phyloP scores from a whole-genome alignment of 768 basidiomycete species.

The Sporobolomyces pararoseus region DNA sequence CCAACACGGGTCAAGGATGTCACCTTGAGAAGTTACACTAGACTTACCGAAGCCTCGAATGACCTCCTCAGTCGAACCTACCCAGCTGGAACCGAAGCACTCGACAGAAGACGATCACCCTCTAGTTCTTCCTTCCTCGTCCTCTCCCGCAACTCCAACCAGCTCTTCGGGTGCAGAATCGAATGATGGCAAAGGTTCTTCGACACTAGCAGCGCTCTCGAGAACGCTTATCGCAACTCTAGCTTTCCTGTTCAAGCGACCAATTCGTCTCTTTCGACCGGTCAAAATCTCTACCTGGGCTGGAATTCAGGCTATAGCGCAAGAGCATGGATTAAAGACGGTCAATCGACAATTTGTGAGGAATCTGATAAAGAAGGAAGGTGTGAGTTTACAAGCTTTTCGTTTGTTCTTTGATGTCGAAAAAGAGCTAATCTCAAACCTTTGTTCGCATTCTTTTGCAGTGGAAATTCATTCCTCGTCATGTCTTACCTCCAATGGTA shows the following conservation, averaged over 20 bases:
- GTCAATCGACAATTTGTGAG: slow-evolving; percentile 31
- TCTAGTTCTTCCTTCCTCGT: slow-evolving; percentile 6
- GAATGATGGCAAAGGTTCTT: slow-evolving; percentile 4
- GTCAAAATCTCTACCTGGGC: slow-evolving; percentile 43
- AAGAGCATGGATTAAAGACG: slow-evolving; percentile 23
- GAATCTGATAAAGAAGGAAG: slow-evolving; percentile 27
- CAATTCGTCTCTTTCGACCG: slow-evolving; percentile 38
- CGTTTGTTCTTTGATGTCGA: neutral
- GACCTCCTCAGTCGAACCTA: no score
- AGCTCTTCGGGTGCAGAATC: neutral
- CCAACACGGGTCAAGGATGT: no score
- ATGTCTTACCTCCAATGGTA: slow-evolving; percentile 37
- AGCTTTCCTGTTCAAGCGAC: slow-evolving; percentile 41
- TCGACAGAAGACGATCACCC: neutral
- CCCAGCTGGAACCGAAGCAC: no score
- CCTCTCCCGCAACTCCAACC: neutral
- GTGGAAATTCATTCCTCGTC: slow-evolving; percentile 38
- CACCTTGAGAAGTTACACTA: no score
- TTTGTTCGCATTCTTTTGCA: neutral
- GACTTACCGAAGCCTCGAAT: no score
- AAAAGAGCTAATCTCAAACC: neutral
- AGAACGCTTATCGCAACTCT: slow-evolving; percentile 26
- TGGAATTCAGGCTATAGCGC: slow-evolving; percentile 39
- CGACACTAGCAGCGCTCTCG: slow-evolving; percentile 11
- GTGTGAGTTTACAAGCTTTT: no score